phyloP scores from a whole-genome alignment of 306 rosid species.

The Vigna mungo region DNA sequence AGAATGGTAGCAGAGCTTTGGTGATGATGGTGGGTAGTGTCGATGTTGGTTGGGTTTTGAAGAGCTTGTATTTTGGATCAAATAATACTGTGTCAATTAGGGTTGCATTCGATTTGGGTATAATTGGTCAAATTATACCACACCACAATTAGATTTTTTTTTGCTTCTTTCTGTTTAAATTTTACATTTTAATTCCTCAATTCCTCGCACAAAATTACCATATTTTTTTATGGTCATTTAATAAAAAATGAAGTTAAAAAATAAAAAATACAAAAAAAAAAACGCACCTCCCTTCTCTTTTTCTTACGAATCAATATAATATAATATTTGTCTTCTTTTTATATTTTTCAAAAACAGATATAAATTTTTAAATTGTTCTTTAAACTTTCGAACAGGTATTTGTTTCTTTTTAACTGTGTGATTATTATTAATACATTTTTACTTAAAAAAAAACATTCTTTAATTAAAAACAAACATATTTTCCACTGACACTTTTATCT shows the following conservation, averaged over 20 bases:
- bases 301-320: not conserved
- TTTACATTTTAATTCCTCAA: not conserved
- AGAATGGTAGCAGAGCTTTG: not conserved
- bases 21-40: not conserved
- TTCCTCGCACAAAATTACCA: not conserved
- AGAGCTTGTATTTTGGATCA: conserved; percentile 22
- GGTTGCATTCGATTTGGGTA: not conserved
- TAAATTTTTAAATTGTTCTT: not conserved
- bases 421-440: too few species aligned
- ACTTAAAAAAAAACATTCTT: too few species aligned
- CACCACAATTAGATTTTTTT: conserved; percentile 3
- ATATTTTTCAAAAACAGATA: not conserved
- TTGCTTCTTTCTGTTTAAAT: not conserved
- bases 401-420: not conserved
- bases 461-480: too few species aligned
- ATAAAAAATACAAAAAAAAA: not conserved
- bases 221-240: not conserved
- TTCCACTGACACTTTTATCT: too few species aligned
- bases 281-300: not conserved
- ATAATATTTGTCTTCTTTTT: not conserved
- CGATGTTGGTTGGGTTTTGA: not conserved
- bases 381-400: not conserved
- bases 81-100: not conserved
- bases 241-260: not conserved
- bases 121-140: not conserved